These are phyloP conservation scores for Neurospora sp. DNA, from an alignment of 495 filamentous ascomycete species.

Conservation along the genomic window DNA sequence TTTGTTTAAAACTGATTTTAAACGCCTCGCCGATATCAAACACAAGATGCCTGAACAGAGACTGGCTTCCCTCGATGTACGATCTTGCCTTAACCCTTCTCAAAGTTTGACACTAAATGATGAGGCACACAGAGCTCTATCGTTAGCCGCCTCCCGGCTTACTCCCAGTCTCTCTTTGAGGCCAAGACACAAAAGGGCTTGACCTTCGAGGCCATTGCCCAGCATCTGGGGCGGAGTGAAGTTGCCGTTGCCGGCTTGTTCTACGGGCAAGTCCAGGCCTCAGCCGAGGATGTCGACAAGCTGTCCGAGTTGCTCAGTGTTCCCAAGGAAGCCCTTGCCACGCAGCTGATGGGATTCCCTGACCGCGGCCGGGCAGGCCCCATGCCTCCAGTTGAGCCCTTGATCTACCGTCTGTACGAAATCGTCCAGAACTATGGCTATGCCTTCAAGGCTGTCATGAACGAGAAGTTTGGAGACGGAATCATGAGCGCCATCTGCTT, in stretches of 20 bases:
- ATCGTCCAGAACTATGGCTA: slow-evolving; percentile 98
- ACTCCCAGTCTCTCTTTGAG: slow-evolving; percentile 67
- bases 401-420: slow-evolving; percentile 92
- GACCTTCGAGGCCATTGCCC: slow-evolving; percentile 72
- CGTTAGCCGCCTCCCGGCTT: slow-evolving; percentile 48
- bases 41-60: slow-evolving; percentile 15
- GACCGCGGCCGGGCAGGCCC: slow-evolving; percentile 75
- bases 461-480: slow-evolving; percentile 98
- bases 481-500: slow-evolving; percentile 98
- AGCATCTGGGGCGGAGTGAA: slow-evolving; percentile 71
- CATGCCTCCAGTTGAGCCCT: slow-evolving; percentile 88
- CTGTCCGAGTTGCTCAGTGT: slow-evolving; percentile 61
- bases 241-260: slow-evolving; percentile 88
- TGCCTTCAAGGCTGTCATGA: slow-evolving; percentile 90
- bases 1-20: neutral
- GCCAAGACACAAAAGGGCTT: slow-evolving; percentile 68
- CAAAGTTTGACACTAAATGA: slow-evolving; percentile 5
- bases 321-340: slow-evolving; percentile 42
- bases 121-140: slow-evolving; percentile 25
- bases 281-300: slow-evolving; percentile 63
- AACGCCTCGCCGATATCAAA: neutral
- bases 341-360: slow-evolving; percentile 62
- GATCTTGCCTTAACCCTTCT: neutral
- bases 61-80: slow-evolving; percentile 27
- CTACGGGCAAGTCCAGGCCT: slow-evolving; percentile 83